phyloP scores from a whole-genome alignment of 2,329 filamentous ascomycete species.

The Ampelomyces quisqualis region DNA sequence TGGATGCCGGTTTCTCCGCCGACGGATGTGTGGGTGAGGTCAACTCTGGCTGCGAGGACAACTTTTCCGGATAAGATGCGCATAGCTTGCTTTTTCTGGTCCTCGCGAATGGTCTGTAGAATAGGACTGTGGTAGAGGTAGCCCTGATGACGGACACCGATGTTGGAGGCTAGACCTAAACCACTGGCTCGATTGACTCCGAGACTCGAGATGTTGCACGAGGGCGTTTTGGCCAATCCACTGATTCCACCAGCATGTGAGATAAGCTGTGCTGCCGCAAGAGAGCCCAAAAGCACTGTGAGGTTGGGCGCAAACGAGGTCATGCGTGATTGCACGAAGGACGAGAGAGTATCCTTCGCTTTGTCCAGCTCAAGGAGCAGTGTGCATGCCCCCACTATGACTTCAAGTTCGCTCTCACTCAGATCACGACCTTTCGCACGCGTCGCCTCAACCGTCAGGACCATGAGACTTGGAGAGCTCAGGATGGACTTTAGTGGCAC shows the following conservation, averaged over 20 bases:
- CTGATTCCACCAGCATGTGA: constrained; percentile 89
- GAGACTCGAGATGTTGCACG: constrained; percentile 88
- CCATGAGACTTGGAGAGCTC: constrained; percentile 89
- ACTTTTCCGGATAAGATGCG: constrained; percentile 92
- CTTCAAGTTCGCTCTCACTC: constrained; percentile 69
- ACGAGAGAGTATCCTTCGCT: constrained; percentile 81
- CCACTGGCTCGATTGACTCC: constrained; percentile 84
- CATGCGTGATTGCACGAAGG: constrained; percentile 97
- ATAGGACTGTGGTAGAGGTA: constrained; percentile 92
- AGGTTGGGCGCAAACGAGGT: constrained; percentile 93
- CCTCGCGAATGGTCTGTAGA: constrained; percentile 78
- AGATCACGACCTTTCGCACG: constrained; percentile 81
- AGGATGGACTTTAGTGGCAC: constrained; percentile 76
- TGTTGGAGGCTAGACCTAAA: constrained; percentile 86
- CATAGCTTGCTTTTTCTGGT: constrained; percentile 90
- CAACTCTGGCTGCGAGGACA: constrained; percentile 87
- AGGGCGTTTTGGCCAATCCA: constrained; percentile 85
- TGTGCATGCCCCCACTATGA: constrained; percentile 75
- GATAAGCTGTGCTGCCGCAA: constrained; percentile 94
- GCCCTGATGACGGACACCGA: constrained; percentile 85
- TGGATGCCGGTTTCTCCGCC: constrained; percentile 82
- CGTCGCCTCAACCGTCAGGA: constrained; percentile 91
- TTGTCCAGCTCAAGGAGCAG: constrained; percentile 86
- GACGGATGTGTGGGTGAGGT: constrained; percentile 76
- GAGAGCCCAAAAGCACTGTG: constrained; percentile 83